phyloP scores from a whole-genome alignment of 1,139 yeast genomes.

The Suhomyces panamericanus region DNA sequence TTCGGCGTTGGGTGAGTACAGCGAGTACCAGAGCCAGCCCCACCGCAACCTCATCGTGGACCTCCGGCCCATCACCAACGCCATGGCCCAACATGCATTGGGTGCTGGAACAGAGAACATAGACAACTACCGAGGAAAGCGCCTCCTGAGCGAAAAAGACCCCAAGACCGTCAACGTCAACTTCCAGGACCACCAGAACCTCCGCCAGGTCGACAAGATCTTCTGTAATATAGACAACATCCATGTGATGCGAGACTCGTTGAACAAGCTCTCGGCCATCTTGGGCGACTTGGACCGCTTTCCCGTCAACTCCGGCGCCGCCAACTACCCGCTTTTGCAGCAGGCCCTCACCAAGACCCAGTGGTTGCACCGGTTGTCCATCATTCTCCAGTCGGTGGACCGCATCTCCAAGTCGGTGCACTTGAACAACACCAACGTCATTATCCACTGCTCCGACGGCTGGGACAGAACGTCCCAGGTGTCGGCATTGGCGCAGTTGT shows the following conservation, averaged over 20 bases:
- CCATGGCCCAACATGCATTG: constrained; percentile 93
- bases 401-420: constrained; percentile 77
- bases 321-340: constrained; percentile 33
- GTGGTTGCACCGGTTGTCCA: constrained; percentile 76
- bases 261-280: constrained; percentile 60
- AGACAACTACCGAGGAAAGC: constrained; percentile 66
- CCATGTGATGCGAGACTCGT: constrained; percentile 89
- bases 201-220: constrained; percentile 51
- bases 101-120: constrained; percentile 97
- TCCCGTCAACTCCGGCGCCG: constrained; percentile 25
- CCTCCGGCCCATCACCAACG: constrained; percentile 89
- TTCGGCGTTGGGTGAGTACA: constrained; percentile 16
- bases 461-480: constrained; percentile 97
- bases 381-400: constrained; percentile 75
- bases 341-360: constrained; percentile 60
- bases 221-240: constrained; percentile 92
- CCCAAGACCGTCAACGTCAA: constrained; percentile 10
- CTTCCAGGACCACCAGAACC: constrained; percentile 9
- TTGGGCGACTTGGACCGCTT: constrained; percentile 68
- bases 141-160: constrained; percentile 12
- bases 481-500: constrained; percentile 78
- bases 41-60: constrained; percentile 79
- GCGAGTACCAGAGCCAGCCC: constrained; percentile 37
- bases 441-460: constrained; percentile 95
- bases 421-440: constrained; percentile 75